Conservation (phyloP, 306 rosid genomes). For the Acacia crassicarpa region DNA sequence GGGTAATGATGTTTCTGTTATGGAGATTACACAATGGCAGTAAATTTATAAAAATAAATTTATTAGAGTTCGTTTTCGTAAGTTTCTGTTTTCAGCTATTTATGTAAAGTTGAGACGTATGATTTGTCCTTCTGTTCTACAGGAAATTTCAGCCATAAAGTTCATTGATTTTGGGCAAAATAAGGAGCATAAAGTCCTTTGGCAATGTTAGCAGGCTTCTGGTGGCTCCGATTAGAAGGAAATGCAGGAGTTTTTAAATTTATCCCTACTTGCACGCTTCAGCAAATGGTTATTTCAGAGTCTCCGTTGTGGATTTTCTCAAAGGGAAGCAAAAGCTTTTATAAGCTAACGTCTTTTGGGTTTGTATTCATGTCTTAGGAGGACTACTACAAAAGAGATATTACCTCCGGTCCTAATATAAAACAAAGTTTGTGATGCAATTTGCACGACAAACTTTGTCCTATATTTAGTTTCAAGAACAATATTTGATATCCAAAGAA, state of each 20-base stretch:
- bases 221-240: not conserved
- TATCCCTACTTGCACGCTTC: not conserved
- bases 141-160: not conserved
- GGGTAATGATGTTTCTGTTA: not conserved
- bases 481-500: conserved; percentile 4
- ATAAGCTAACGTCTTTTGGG: not conserved
- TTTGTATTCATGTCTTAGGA: not conserved
- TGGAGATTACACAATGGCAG: not conserved
- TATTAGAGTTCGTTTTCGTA: too few species aligned
- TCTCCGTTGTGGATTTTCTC: not conserved
- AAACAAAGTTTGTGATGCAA: too few species aligned
- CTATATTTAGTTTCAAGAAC: not conserved
- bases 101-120: too few species aligned
- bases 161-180: not conserved
- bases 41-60: not conserved
- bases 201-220: not conserved
- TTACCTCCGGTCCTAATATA: too few species aligned
- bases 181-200: not conserved
- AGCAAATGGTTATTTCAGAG: not conserved
- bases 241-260: not conserved
- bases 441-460: too few species aligned
- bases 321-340: not conserved
- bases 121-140: not conserved
- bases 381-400: not conserved
- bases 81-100: too few species aligned